Evolutionary conservation across 352 stramenopile genomes (phyloP), one percentile per base, ranked within the genome.

Genomic region (Globisporangium acanthophoron): DNA sequence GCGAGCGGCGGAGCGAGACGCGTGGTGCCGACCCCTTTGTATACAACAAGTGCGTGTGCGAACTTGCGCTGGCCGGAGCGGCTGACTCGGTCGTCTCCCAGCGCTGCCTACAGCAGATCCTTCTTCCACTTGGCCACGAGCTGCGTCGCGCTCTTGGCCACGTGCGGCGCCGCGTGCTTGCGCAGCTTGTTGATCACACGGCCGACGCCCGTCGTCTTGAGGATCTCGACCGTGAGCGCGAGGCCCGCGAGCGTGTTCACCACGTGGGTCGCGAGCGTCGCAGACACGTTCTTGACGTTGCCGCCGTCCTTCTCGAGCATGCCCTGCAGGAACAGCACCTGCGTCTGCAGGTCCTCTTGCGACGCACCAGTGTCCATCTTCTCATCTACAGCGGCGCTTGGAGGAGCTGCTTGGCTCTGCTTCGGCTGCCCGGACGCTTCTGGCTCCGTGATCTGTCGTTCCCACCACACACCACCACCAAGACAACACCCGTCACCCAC

Each of bases 61-160:
- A 48, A 45, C 27, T 48, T 13, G 33, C n/a, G 33, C 12, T 8
- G 33, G 33, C 8, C 33, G 37, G 3, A 15, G 35, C 35, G 24
- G 24, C 24, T 27, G 24, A 27, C 24, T 27, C 24, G 24, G 24
- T 27, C 24, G 24, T 27, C 3, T 27, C 24, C 24, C 24, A 27
- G 24, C 3, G 24, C 24, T 27, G 24, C 35, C 41, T 61, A 92
- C 61, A 92, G 69, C 72, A 92, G 61, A 48, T 89, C 78, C 33
- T 91, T 91, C 62, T 95, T 95, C 83, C 85, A 95, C 67, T 90
- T 86, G 55, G 81, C 76, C 16, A 93, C 82, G 21, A 95, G 70
- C 57, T 80, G 69, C 29, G 80, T 84, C 1, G 85, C 83, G 9
- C 62, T 64, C 53, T 84, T 88, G 18, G 83, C 77, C 9, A 95